Evolutionary conservation across 1,284 basidiomycete genomes (phyloP).

Genomic region (Schizopora paradoxa): DNA sequence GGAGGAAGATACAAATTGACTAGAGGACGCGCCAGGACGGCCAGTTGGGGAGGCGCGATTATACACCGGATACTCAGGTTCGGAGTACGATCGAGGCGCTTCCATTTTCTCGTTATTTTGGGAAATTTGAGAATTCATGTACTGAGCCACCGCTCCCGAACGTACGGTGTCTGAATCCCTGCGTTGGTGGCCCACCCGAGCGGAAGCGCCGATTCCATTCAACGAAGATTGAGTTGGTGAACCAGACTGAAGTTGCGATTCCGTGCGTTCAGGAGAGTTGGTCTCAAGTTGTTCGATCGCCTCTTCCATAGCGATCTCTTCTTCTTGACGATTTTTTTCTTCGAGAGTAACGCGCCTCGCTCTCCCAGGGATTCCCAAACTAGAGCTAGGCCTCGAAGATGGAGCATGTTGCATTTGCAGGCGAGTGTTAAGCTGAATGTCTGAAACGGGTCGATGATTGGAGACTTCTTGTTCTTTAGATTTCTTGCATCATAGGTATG

Average conservation of each 20-base stretch:
- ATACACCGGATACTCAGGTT: too few species aligned
- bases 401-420: slow-evolving; percentile 17
- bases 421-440: slow-evolving; percentile 1
- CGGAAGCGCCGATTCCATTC: too few species aligned
- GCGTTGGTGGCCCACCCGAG: slow-evolving; percentile 44
- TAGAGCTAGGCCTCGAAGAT: slow-evolving; percentile 44
- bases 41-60: not conserved
- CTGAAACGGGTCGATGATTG: too few species aligned
- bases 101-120: too few species aligned
- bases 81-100: too few species aligned
- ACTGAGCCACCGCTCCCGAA: slow-evolving; percentile 28
- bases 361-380: slow-evolving; percentile 34
- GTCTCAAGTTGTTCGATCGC: slow-evolving; percentile 30
- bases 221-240: too few species aligned
- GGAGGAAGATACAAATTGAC: not conserved
- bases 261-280: slow-evolving; percentile 29
- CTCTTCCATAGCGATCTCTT: slow-evolving; percentile 26
- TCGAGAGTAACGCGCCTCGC: slow-evolving; percentile 48
- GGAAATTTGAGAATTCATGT: slow-evolving; percentile 16
- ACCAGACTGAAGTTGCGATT: slow-evolving; percentile 36
- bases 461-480: not conserved
- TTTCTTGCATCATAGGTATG: not conserved
- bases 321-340: slow-evolving; percentile 45
- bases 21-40: not conserved
- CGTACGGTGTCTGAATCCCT: slow-evolving; percentile 72